A percentile compares a stretch with the other conserved stretches of the same genome.
Conservation (phyloP, 768 basidiomycete species). For the Phaeotremella skinneri region DNA sequence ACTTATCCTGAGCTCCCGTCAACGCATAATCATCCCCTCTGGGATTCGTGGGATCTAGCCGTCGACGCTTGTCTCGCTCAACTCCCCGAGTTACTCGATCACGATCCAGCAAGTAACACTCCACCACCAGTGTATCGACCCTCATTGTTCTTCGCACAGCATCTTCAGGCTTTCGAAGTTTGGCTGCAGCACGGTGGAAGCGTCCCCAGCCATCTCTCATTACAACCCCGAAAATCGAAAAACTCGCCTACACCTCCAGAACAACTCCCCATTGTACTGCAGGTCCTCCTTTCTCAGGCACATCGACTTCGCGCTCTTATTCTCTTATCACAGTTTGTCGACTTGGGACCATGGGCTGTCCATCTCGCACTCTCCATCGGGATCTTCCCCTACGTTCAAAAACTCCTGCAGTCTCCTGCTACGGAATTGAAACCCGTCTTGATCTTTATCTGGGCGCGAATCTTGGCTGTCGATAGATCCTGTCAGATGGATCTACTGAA, state of each 20-base stretch:
- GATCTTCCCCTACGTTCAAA: constrained; percentile 97
- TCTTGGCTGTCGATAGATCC: constrained; percentile 89
- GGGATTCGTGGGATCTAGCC: constrained; percentile 97
- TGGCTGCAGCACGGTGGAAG: constrained; percentile 87
- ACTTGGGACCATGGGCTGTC: constrained; percentile 98
- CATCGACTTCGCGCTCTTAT: constrained; percentile 94
- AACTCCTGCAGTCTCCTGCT: constrained; percentile 89
- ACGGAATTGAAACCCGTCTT: constrained; percentile 94
- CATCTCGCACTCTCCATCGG: constrained; percentile 93
- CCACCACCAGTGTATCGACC: constrained; percentile 72
- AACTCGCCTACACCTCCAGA: constrained; percentile 66
- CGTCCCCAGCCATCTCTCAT: constrained; percentile 19
- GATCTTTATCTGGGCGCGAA: constrained; percentile 98
- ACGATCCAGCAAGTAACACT: constrained; percentile 43
- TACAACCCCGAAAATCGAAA: constrained; percentile 47
- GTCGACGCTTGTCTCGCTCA: constrained; percentile 91
- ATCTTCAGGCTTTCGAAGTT: constrained; percentile 94
- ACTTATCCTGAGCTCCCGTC: constrained; percentile 86
- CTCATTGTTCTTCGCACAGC: constrained; percentile 91
- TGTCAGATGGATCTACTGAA: constrained; percentile 87
- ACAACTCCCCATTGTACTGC: constrained; percentile 94
- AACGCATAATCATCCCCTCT: constrained; percentile 94
- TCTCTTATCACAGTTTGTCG: constrained; percentile 93
- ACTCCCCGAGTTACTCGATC: constrained; percentile 68
- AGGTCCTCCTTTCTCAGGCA: constrained; percentile 92